Conservation (phyloP, 768 basidiomycete genomes). For the Phallus indusiatus region DNA sequence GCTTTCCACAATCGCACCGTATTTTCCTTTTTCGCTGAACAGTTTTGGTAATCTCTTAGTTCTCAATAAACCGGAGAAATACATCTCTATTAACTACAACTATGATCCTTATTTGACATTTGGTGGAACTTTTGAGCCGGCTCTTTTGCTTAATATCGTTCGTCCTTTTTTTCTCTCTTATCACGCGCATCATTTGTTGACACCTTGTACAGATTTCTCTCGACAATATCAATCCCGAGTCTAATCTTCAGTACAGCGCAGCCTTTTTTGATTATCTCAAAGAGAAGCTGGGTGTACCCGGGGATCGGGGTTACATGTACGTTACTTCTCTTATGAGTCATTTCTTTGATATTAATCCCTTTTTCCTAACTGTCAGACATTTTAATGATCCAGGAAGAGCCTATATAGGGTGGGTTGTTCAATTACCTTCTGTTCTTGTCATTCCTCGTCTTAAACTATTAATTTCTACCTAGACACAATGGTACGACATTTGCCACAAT, state of each 20-base stretch:
- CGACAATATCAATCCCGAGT: conserved; percentile 39
- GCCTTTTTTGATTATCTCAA: conserved; percentile 45
- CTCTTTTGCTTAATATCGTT: conserved; percentile 50
- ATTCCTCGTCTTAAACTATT: neutral
- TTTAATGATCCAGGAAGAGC: conserved; percentile 46
- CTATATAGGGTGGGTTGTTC: conserved; percentile 35
- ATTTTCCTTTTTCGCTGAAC: neutral
- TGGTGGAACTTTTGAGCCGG: conserved; percentile 55
- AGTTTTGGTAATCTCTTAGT: conserved; percentile 6
- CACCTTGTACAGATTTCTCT: conserved; percentile 37
- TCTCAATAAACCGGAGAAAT: conserved; percentile 44
- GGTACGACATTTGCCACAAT: conserved; percentile 39
- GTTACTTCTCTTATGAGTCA: conserved; percentile 5
- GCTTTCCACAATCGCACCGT: neutral
- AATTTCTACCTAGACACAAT: conserved; percentile 24
- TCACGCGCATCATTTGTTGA: neutral
- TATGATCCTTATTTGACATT: conserved; percentile 56
- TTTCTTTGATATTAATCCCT: neutral
- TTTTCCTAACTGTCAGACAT: conserved; percentile 18
- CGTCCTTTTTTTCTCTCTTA: conserved; percentile 19
- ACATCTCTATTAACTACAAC: conserved; percentile 44
- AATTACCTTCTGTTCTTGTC: neutral
- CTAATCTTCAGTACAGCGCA: conserved; percentile 46
- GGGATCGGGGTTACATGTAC: conserved; percentile 54
- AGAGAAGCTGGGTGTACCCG: conserved; percentile 39